Base-by-base conservation (phyloP, 2,329 filamentous ascomycete species). In the Xylaria sp. region DNA sequence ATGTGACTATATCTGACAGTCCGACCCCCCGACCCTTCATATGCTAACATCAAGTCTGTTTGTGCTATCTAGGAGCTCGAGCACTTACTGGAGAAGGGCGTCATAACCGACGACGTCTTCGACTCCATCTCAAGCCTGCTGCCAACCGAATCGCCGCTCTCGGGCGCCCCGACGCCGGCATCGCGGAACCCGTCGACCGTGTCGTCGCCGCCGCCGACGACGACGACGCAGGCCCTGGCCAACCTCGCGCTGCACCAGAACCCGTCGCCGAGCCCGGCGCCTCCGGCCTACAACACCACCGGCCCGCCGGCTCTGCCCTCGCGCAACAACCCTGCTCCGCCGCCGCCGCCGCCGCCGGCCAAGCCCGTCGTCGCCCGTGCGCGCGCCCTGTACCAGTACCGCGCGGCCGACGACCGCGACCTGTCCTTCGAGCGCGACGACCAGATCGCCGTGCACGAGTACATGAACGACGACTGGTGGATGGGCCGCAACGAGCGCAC, bases 381-480 rank as follows among this genome's bases (percentile, higher is more conserved):
- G 31, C 89, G 89, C 28, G 94, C 94, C 7, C 86, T 97, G 58
- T 98, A 97, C 84, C 87, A 88, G 71, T 98, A 98, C 84, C 87
- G 86, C 41, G 92, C 91, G 9, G 80, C 91, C 50, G 94, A 97
- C 79, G 87, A 90, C 3, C 93, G 94, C 69, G 95, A 98, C 79
- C 86, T 97, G 72, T 89, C 88, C 2, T 89, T 98, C 69, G 89
- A 93, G 78, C 90, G 91, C 70, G 91, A 94, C 78, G 95, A 98
- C 82, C 86, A 87, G 72, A 86, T 98, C 74, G 87, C 89, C 68
- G 92, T 98, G 25, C 88, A 90, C 73, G 93, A 97, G 82, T 94
- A 97, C 84, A 96, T 97, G 91, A 98, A 98, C 82, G 89, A 91
- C 71, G 94, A 98, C 82, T 98, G 95, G 95, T 98, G 94, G 94